phyloP scores from a whole-genome alignment of 2,329 filamentous ascomycete species.

The Ophiostoma australiae region DNA sequence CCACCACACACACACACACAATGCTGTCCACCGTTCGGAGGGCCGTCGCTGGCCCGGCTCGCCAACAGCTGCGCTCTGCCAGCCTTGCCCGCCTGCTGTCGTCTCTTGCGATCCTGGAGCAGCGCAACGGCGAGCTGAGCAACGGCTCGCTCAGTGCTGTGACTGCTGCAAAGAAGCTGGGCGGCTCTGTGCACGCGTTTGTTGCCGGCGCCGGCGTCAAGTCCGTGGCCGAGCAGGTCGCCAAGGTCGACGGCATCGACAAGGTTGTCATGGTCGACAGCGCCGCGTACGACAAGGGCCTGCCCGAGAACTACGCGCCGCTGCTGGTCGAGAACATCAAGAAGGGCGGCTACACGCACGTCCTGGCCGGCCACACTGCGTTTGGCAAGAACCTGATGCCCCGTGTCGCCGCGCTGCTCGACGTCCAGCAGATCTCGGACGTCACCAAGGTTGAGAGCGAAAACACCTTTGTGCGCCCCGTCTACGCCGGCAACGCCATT shows the following conservation, averaged over 20 bases:
- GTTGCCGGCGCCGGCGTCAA: constrained; percentile 77
- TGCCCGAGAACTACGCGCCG: constrained; percentile 92
- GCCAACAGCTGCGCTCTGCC: constrained; percentile 37
- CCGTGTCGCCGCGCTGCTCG: constrained; percentile 82
- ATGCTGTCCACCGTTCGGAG: constrained; percentile 28
- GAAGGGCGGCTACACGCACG: constrained; percentile 87
- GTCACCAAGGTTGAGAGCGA: constrained; percentile 81
- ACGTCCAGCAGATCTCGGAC: constrained; percentile 90
- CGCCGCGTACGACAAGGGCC: constrained; percentile 84
- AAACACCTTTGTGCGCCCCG: constrained; percentile 91
- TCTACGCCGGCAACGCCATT: constrained; percentile 97
- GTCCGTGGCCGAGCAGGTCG: constrained; percentile 71
- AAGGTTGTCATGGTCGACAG: constrained; percentile 90
- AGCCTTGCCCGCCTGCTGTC: constrained; percentile 68
- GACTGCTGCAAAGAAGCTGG: constrained; percentile 79
- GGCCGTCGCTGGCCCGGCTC: constrained; percentile 19
- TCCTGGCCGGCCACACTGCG: constrained; percentile 84
- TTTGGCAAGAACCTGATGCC: constrained; percentile 96
- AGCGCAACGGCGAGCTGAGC: constrained; percentile 83
- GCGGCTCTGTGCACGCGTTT: constrained; percentile 80
- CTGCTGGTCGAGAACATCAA: constrained; percentile 94
- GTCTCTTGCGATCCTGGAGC: constrained; percentile 86
- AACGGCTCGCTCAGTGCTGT: constrained; percentile 76
- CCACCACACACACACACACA: neutral
- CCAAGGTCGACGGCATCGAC: constrained; percentile 83